Evolutionary conservation across 2,329 filamentous ascomycete species (phyloP).

Genomic region (Trichoderma arundinaceum): DNA sequence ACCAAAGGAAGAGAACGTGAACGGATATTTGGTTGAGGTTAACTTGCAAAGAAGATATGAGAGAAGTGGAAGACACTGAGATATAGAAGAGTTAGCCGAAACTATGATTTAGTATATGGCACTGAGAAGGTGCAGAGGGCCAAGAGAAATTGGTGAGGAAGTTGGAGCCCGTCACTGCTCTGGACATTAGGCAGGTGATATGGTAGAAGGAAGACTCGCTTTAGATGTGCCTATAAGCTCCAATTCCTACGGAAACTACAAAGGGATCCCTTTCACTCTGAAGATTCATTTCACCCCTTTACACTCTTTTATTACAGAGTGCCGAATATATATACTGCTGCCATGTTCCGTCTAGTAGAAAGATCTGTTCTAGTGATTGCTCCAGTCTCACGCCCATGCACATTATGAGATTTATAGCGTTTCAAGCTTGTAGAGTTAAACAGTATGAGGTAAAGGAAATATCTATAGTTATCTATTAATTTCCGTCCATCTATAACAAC

Average conservation of each 20-base stretch:
- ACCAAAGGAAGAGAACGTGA: not conserved
- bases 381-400: too few species aligned
- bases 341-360: too few species aligned
- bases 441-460: too few species aligned
- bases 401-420: too few species aligned
- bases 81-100: not conserved
- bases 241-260: not conserved
- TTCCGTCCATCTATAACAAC: too few species aligned
- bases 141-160: not conserved
- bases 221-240: not conserved
- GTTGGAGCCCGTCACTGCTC: not conserved
- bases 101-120: too few species aligned
- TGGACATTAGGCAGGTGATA: not conserved
- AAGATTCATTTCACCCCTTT: too few species aligned
- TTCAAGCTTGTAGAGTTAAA: too few species aligned
- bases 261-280: not conserved
- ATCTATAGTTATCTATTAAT: too few species aligned
- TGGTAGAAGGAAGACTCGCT: not conserved
- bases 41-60: not conserved
- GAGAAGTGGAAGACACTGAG: not conserved
- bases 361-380: too few species aligned
- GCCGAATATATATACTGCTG: too few species aligned
- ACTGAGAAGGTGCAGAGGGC: not conserved
- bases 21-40: not conserved
- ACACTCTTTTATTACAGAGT: too few species aligned